Percentiles rank a stretch among this genome's conserved stretches.
Conservation (phyloP, 73 alveolate genomes). For the Durusdinium trenchii region DNA sequence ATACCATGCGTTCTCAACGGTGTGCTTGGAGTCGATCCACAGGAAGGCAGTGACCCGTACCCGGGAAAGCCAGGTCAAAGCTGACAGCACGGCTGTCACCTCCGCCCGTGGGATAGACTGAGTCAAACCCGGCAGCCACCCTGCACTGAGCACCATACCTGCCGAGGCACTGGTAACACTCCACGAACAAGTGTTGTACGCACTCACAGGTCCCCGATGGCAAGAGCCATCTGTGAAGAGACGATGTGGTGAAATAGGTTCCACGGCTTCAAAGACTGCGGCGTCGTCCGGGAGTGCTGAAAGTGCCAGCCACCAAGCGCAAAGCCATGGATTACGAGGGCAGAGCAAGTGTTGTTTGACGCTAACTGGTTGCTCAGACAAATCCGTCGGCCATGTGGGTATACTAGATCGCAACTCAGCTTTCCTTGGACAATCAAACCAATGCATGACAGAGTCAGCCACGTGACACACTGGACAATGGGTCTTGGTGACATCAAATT, state of each 20-base stretch:
- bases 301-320: background rate
- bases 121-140: background rate
- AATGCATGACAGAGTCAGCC: background rate
- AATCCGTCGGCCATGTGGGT: background rate
- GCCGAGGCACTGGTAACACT: background rate
- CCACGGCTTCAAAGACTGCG: background rate
- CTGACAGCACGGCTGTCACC: background rate
- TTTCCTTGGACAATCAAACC: too few species aligned
- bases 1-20: background rate
- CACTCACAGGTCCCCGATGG: too few species aligned
- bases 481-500: background rate
- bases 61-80: background rate
- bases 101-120: background rate
- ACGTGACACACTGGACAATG: background rate
- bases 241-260: background rate
- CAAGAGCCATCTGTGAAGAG: conserved; percentile 4
- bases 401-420: background rate
- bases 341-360: background rate
- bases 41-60: background rate
- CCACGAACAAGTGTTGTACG: background rate
- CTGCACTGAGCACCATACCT: background rate
- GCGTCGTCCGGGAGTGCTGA: background rate
- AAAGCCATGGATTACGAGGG: background rate
- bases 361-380: background rate
- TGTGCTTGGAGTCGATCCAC: background rate